Evolutionary conservation across 192 early-diverging fungal genomes (phyloP), one percentile per base, ranked within the genome.

Genomic region (Entomortierella lignicola): DNA sequence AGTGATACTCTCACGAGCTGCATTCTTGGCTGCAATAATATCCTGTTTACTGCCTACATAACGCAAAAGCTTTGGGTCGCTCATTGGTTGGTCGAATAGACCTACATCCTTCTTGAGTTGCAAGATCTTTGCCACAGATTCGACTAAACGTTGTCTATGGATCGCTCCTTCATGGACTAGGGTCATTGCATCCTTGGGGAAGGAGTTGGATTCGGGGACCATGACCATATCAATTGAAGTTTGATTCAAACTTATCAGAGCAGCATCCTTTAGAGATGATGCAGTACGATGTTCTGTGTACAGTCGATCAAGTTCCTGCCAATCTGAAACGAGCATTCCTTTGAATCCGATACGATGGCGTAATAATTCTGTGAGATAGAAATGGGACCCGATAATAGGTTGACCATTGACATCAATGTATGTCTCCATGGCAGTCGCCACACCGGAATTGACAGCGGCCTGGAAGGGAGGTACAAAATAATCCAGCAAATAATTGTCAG

Each of bases 31-130:
- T 7, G 83, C 80, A 13, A 85, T 66, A 1, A 83, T 37, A 47
- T 89, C 90, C 57, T 85, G 85, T 27, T 69, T 39, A 13, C 84
- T 84, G 0, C 88, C 87, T 1, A 89, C 87, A 7, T 81, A 67
- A 0, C 54, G 7, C 7, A 83, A 63, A 26, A 90, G 67, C 5
- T 63, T 53, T 15, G 50, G 53, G n/a, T 84, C 81, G 25, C 75
- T 79, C n/a, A 60, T 17, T 6, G 75, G 75, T 26, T 79, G 44
- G 1, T 79, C 62, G 51, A 91, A 87, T 12, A 91, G 58, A 0
- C 90, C 90, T 6, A 91, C 59, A 66, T 91, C 90, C 70, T 91
- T 91, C 69, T 91, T 91, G 25, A 89, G 73, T 71, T 91, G 90
- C 53, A 91, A 65, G 2, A 91, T 58, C 50, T 85, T 83, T 2